Percentiles rank a stretch among this genome's conserved stretches.
Evolutionary conservation across 1,284 basidiomycete species (phyloP).

Genomic region (Leccinum pachyderme): DNA sequence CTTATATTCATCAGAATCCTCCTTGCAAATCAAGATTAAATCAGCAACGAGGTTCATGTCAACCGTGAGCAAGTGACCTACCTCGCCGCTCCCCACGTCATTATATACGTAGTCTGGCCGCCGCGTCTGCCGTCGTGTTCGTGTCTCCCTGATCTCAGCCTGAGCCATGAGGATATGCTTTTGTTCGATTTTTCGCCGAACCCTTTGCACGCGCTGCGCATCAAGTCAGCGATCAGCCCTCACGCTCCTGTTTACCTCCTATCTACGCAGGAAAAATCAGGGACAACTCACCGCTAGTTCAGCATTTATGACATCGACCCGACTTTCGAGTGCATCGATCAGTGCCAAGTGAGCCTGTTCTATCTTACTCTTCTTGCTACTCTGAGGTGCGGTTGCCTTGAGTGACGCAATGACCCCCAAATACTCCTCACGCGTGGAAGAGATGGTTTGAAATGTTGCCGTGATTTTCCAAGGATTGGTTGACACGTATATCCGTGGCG

Average conservation of each 20-base stretch:
- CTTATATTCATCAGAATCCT: conserved; percentile 66
- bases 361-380: conserved; percentile 49
- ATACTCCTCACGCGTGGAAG: conserved; percentile 72
- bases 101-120: conserved; percentile 78
- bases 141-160: conserved; percentile 72
- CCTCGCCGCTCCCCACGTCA: conserved; percentile 63
- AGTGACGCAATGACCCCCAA: conserved; percentile 57
- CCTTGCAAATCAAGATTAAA: conserved; percentile 35
- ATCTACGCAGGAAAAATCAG: conserved; percentile 9
- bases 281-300: conserved; percentile 61
- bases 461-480: conserved; percentile 85
- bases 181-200: conserved; percentile 66
- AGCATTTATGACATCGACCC: conserved; percentile 61
- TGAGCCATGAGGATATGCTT: conserved; percentile 62
- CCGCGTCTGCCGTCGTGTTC: conserved; percentile 66
- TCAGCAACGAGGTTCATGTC: conserved; percentile 18
- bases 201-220: conserved; percentile 63
- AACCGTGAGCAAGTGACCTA: conserved; percentile 31
- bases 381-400: conserved; percentile 50
- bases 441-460: conserved; percentile 65
- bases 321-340: conserved; percentile 56
- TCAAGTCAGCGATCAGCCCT: conserved; percentile 28
- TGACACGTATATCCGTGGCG: conserved; percentile 73
- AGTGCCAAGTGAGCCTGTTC: conserved; percentile 60
- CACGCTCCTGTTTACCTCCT: conserved; percentile 17